A percentile compares a stretch with the other conserved stretches of the same genome.
Evolutionary conservation across 805 yeast species (phyloP).

Genomic region (Debaryomyces maramus): DNA sequence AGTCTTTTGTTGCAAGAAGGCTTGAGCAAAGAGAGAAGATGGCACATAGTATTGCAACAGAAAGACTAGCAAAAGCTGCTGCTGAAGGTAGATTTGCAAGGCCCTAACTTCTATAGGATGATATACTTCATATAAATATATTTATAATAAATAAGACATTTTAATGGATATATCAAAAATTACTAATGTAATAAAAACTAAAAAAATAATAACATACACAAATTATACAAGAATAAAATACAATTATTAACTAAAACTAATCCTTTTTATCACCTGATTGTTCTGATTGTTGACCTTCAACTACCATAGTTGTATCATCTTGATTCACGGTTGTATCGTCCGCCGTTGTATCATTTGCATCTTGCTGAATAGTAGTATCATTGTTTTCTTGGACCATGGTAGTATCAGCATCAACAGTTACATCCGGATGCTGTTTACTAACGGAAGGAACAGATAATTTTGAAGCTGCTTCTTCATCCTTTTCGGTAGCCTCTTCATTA

Average conservation of each 20-base stretch:
- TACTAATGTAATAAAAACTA: too few species aligned
- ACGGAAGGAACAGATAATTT: background rate
- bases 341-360: slow-evolving; percentile 50
- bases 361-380: slow-evolving; percentile 50
- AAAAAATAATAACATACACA: too few species aligned
- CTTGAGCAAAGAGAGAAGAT: slow-evolving; percentile 61
- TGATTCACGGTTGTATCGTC: slow-evolving; percentile 37
- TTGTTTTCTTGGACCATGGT: slow-evolving; percentile 47
- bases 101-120: background rate
- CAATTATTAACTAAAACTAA: background rate
- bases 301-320: slow-evolving; percentile 23
- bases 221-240: background rate
- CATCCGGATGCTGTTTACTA: slow-evolving; percentile 13
- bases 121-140: too few species aligned
- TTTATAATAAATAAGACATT: too few species aligned
- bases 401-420: slow-evolving; percentile 45
- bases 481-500: slow-evolving; percentile 4
- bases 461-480: slow-evolving; percentile 6
- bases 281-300: slow-evolving; percentile 9
- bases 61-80: slow-evolving; percentile 48
- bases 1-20: slow-evolving; percentile 56
- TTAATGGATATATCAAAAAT: too few species aligned
- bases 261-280: background rate
- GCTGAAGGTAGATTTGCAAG: slow-evolving; percentile 37
- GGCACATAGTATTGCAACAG: slow-evolving; percentile 56